These are phyloP conservation scores for Aspergillus arachidicola DNA, from an alignment of 2,329 filamentous ascomycete species.

Conservation along the genomic window DNA sequence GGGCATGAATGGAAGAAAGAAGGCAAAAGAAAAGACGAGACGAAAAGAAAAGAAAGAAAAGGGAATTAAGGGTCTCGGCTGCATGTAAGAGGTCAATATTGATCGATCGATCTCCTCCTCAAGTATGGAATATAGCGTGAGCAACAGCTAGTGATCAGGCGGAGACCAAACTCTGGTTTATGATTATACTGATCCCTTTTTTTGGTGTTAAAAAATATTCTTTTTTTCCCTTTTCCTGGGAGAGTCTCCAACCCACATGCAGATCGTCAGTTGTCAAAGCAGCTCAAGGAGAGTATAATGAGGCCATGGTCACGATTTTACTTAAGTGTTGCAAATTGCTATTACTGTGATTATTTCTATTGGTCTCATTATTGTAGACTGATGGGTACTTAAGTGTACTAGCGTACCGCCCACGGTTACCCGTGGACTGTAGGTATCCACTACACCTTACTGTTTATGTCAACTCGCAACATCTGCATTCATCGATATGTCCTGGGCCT, in stretches of 20 bases:
- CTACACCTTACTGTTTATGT: neutral
- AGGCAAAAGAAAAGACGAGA: neutral
- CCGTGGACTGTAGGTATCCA: neutral
- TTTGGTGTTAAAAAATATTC: neutral
- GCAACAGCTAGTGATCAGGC: neutral
- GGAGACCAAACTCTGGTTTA: neutral
- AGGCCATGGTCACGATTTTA: neutral
- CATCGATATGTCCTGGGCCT: neutral
- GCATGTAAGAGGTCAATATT: conserved; percentile 5
- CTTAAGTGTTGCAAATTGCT: neutral
- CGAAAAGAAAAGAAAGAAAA: neutral
- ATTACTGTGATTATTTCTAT: neutral
- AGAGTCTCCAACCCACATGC: neutral
- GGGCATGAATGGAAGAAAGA: neutral
- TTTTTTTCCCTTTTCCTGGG: neutral
- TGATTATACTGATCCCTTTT: neutral
- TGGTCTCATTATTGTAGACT: neutral
- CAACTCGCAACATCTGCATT: conserved; percentile 3
- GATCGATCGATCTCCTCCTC: conserved; percentile 3
- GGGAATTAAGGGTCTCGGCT: conserved; percentile 4
- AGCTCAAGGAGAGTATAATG: neutral
- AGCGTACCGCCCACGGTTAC: neutral
- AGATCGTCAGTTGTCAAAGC: neutral
- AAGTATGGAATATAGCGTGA: neutral
- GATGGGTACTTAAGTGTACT: neutral